Conservation (phyloP, 2,329 filamentous ascomycete genomes). For the Scedosporium aurantiacum region DNA sequence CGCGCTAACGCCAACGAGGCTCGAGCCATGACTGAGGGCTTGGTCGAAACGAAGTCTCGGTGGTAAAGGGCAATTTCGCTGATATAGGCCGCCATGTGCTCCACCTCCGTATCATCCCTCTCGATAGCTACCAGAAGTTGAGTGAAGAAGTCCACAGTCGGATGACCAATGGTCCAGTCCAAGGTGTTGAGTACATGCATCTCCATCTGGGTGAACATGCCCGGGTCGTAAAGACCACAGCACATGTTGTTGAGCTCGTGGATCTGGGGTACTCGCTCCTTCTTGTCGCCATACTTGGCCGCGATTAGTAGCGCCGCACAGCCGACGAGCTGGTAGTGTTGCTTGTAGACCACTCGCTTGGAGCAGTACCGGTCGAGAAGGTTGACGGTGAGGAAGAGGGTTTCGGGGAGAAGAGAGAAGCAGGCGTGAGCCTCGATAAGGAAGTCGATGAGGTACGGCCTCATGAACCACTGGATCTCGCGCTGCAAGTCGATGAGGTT, state of each 20-base stretch:
- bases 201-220: constrained; percentile 99
- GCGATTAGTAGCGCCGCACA: constrained; percentile 93
- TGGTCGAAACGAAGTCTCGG: constrained; percentile 89
- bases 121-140: constrained; percentile 79
- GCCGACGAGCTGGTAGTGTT: constrained; percentile 95
- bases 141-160: constrained; percentile 88
- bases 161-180: constrained; percentile 91
- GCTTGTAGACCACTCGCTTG: constrained; percentile 94
- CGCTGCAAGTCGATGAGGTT: constrained; percentile 98
- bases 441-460: constrained; percentile 95
- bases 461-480: constrained; percentile 98
- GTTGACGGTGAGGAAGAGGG: constrained; percentile 91
- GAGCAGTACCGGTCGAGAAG: constrained; percentile 97
- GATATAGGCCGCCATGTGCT: constrained; percentile 91
- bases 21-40: constrained; percentile 81
- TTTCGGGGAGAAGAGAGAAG: constrained; percentile 88
- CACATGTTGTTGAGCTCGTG: constrained; percentile 98
- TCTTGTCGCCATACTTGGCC: constrained; percentile 97
- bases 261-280: constrained; percentile 96
- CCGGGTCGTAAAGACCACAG: constrained; percentile 93
- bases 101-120: constrained; percentile 68
- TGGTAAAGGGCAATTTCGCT: constrained; percentile 93
- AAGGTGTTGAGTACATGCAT: constrained; percentile 98
- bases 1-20: constrained; percentile 77
- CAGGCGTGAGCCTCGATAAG: constrained; percentile 93